Evolutionary conservation across 2,329 filamentous ascomycete genomes (phyloP).

Genomic region (Falciphora oryzae): DNA sequence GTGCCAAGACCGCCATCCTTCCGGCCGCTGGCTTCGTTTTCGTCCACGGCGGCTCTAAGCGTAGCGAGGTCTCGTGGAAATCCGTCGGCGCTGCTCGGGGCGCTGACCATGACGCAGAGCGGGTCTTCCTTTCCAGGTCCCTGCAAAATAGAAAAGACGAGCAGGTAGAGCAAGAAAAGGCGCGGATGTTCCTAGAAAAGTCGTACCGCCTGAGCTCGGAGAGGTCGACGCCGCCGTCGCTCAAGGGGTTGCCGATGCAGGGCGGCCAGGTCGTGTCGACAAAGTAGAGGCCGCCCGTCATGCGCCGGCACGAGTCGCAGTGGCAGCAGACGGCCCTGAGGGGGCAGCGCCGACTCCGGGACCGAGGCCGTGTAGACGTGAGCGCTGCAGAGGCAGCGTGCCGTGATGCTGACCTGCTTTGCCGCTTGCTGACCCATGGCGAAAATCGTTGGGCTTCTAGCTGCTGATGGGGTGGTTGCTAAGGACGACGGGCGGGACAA

Average conservation of each 20-base stretch:
- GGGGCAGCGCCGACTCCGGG: not conserved
- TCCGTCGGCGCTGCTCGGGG: too few species aligned
- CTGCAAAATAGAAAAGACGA: not conserved
- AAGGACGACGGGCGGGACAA: too few species aligned
- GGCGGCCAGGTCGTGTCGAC: conserved; percentile 1
- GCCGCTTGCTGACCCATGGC: too few species aligned
- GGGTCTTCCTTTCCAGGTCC: not conserved
- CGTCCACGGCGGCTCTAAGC: not conserved
- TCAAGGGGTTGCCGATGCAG: too few species aligned
- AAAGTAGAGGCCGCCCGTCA: conserved; percentile 5
- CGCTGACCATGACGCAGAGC: not conserved
- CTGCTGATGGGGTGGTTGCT: too few species aligned
- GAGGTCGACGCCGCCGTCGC: not conserved
- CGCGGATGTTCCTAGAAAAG: not conserved
- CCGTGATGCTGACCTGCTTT: not conserved
- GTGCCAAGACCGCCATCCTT: not conserved
- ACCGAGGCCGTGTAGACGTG: not conserved
- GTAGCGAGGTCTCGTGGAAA: too few species aligned
- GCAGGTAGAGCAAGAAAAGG: not conserved
- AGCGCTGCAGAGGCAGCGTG: not conserved
- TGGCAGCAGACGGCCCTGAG: conserved; percentile 4
- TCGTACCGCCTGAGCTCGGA: not conserved
- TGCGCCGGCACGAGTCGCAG: conserved; percentile 8
- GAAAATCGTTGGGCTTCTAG: too few species aligned
- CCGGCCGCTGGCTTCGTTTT: not conserved